Evolutionary conservation across 495 filamentous ascomycete genomes (phyloP), one percentile per base, ranked within the genome.

Genomic region (Xylaria curta): DNA sequence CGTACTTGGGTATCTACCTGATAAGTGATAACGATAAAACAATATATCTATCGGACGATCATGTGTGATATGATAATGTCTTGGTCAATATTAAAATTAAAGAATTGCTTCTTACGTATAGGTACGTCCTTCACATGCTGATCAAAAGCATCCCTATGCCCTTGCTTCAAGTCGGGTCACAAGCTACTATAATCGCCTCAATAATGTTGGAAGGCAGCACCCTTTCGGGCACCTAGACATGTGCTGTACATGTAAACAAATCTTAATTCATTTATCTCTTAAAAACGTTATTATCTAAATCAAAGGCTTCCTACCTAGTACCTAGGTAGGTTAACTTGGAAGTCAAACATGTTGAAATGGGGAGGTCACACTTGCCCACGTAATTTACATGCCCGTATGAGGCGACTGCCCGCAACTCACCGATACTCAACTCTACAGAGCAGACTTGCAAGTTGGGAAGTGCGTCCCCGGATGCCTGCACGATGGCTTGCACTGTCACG

Each of bases 11-110:
- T n/a, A 53, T 53, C n/a, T 12, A 17, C 19, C 8, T n/a, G 54
- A 36, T 60, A 60, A 21, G 31, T 21, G 58, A 60, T 60, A 60
- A 21, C 31, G 58, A 60, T 60, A 60, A 60, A 21, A 9, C 58
- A 60, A 36, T 2, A 60, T 54, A 3, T 13, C 4, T 49, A 53
- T 21, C 10, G 7, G 51, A 12, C 12, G 24, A 28, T n/a, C n/a
- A n/a, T n/a, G n/a, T 54, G 49, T 24, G 49, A 53, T 53, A 8
- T 53, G 47, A 44, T 46, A 15, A 38, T 38, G 8, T 38, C 36
- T 38, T 38, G 36, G 36, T 38, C 38, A 42, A 42, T 42, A 24
- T 9, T 51, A 3, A 12, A 24, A 51, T 2, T 24, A 24, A 9
- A 8, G 49, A 51, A 51, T n/a, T 24, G 49, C n/a, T 51, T 24